Conservation (phyloP, 2,329 filamentous ascomycete species). For the Tolypocladium endophyticum region DNA sequence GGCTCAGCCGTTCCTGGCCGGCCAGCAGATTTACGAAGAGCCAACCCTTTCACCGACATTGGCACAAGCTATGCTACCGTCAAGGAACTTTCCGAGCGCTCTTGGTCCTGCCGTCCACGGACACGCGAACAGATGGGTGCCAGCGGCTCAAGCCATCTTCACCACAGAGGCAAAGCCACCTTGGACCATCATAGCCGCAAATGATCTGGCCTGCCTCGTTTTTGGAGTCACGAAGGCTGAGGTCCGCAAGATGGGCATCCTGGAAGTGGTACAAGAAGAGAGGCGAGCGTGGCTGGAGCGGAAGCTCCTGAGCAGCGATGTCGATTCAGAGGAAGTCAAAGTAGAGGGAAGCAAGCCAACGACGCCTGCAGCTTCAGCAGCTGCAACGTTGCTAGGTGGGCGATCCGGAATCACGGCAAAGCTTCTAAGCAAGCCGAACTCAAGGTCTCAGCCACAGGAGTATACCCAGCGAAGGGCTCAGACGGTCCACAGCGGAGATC, state of each 20-base stretch:
- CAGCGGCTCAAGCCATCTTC: constrained; percentile 91
- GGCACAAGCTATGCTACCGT: constrained; percentile 26
- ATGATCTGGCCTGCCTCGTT: constrained; percentile 92
- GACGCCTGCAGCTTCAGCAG: constrained; percentile 28
- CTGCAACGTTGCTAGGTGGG: constrained; percentile 54
- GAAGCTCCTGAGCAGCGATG: constrained; percentile 54
- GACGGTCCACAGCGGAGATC: constrained; percentile 48
- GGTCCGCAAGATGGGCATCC: constrained; percentile 85
- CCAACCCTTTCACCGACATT: constrained; percentile 31
- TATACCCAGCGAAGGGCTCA: constrained; percentile 47
- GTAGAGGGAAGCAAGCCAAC: constrained; percentile 21
- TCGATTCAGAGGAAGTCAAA: constrained; percentile 19
- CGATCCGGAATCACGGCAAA: constrained; percentile 72
- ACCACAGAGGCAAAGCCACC: constrained; percentile 85
- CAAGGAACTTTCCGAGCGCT: constrained; percentile 33
- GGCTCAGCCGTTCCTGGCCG: constrained; percentile 64
- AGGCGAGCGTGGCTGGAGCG: constrained; percentile 80
- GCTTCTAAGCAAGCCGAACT: constrained; percentile 72
- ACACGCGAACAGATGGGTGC: constrained; percentile 82
- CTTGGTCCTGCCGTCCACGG: constrained; percentile 60
- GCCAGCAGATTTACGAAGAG: constrained; percentile 23
- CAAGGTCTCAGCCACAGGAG: constrained; percentile 44
- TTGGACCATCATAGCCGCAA: constrained; percentile 93
- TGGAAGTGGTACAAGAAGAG: constrained; percentile 90
- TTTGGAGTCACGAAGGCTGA: constrained; percentile 98